phyloP scores from a whole-genome alignment of 2,329 filamentous ascomycete species.

The Colletotrichum sansevieriae region DNA sequence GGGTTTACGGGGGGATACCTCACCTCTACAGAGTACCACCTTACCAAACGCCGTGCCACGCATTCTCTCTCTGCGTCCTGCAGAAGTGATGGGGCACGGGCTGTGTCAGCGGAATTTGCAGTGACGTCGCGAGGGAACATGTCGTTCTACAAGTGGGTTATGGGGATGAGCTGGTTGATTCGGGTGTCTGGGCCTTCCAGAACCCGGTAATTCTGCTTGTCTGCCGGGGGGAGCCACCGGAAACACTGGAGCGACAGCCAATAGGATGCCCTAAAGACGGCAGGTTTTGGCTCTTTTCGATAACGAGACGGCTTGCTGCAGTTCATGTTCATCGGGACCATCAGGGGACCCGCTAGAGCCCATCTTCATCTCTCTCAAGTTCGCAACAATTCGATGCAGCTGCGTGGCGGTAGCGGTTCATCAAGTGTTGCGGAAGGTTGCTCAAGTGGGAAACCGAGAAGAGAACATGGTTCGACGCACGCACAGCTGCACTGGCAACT shows the following conservation, averaged over 20 bases:
- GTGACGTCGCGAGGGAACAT: constrained; percentile 33
- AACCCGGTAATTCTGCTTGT: not conserved
- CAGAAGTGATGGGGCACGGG: constrained; percentile 33
- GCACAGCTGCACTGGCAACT: constrained; percentile 17
- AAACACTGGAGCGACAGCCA: constrained; percentile 36
- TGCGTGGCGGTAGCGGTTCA: not conserved
- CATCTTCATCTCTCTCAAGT: constrained; percentile 11
- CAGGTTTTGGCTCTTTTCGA: constrained; percentile 1
- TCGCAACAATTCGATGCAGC: constrained; percentile 5
- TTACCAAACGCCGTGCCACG: not conserved
- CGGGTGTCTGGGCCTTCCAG: not conserved
- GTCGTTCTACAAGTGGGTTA: not conserved
- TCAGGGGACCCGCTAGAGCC: constrained; percentile 10
- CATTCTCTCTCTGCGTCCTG: not conserved
- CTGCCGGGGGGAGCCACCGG: constrained; percentile 14
- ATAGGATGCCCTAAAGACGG: constrained; percentile 12
- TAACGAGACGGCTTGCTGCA: not conserved
- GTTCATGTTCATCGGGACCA: not conserved
- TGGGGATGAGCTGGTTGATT: not conserved
- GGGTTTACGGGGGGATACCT: constrained; percentile 1
- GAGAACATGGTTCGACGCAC: not conserved
- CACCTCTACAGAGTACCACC: not conserved
- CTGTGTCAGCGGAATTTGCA: constrained; percentile 25
- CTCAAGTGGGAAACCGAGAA: not conserved
- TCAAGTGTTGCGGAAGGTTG: not conserved